phyloP scores from a whole-genome alignment of 73 alveolate species.

The Tetrahymena malaccensis region DNA sequence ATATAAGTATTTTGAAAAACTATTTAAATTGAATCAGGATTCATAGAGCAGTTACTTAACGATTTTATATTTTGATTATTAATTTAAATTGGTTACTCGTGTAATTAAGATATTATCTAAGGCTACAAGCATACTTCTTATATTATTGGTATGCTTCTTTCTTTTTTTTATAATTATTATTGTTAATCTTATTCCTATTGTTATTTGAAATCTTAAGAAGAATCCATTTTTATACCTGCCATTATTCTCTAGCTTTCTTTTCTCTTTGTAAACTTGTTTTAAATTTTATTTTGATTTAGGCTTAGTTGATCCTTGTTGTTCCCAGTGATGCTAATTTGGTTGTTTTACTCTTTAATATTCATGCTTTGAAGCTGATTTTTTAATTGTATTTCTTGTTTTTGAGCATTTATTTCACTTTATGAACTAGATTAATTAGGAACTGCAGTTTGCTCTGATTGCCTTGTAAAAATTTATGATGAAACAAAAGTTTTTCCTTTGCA shows the following conservation, averaged over 20 bases:
- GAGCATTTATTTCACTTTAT: neutral
- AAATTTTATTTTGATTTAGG: neutral
- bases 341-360: neutral
- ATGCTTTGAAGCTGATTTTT: neutral
- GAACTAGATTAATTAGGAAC: neutral
- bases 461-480: neutral
- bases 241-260: neutral
- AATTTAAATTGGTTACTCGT: neutral
- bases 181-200: no score
- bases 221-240: neutral
- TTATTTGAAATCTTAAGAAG: neutral
- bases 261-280: neutral
- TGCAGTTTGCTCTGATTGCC: neutral
- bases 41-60: neutral
- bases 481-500: neutral
- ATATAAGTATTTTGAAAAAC: neutral
- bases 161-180: no score
- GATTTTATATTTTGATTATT: neutral
- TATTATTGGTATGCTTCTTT: neutral
- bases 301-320: neutral
- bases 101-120: neutral
- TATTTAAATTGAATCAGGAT: neutral
- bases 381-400: neutral
- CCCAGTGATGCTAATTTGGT: neutral
- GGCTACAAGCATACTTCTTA: neutral